Conservation (phyloP, 2,329 filamentous ascomycete species). For the Zymoseptoria tritici region DNA sequence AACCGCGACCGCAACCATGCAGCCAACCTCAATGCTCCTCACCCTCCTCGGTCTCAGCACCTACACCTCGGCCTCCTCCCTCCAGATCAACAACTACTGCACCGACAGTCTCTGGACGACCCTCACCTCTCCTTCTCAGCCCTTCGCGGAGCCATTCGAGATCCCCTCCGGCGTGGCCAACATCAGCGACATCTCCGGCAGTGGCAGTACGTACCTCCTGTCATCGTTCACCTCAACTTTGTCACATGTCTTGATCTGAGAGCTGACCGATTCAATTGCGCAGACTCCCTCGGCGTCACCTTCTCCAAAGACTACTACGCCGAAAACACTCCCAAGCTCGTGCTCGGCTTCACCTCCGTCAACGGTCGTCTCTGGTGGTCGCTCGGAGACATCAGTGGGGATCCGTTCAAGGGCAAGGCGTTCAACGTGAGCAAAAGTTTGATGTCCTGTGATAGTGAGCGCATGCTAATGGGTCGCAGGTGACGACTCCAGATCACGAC, state of each 20-base stretch:
- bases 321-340: slow-evolving; percentile 17
- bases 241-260: neutral
- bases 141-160: slow-evolving; percentile 11
- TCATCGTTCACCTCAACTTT: neutral
- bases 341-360: slow-evolving; percentile 20
- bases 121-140: slow-evolving; percentile 17
- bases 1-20: neutral
- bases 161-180: slow-evolving; percentile 17
- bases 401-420: slow-evolving; percentile 18
- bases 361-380: slow-evolving; percentile 24
- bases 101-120: slow-evolving; percentile 20
- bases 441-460: neutral
- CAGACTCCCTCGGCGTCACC: slow-evolving; percentile 26
- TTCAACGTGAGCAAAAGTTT: slow-evolving; percentile 13
- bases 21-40: neutral
- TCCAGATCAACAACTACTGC: slow-evolving; percentile 25
- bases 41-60: neutral
- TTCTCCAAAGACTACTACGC: slow-evolving; percentile 21
- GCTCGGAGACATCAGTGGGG: slow-evolving; percentile 20
- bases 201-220: slow-evolving; percentile 16
- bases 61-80: slow-evolving; percentile 4
- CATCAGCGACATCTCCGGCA: slow-evolving; percentile 16
- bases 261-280: neutral
- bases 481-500: neutral
- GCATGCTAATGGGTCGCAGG: neutral